Evolutionary conservation across 2,329 filamentous ascomycete species (phyloP).

Genomic region (Clonostachys chloroleuca): DNA sequence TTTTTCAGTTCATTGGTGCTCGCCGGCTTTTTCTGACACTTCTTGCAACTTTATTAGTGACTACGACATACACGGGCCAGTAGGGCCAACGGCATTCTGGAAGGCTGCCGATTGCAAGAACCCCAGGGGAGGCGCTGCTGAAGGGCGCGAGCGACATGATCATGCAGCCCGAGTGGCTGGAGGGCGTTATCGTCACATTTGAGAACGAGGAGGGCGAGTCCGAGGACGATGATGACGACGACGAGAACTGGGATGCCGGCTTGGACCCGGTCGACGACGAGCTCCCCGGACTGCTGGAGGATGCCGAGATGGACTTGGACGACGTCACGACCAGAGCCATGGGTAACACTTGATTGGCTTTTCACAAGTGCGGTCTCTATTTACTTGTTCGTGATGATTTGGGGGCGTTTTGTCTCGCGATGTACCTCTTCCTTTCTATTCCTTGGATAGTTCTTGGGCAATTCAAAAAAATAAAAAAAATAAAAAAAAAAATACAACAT

Average conservation of each 20-base stretch:
- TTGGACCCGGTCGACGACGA: constrained; percentile 14
- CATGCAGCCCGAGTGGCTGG: not conserved
- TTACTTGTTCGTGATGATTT: not conserved
- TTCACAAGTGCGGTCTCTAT: not conserved
- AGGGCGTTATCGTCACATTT: not conserved
- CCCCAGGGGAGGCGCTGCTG: constrained; percentile 1
- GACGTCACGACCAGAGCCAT: constrained; percentile 3
- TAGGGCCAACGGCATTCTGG: constrained; percentile 74
- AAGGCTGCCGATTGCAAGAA: constrained; percentile 40
- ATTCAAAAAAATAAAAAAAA: too few relatives aligned
- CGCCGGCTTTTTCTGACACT: too few relatives aligned
- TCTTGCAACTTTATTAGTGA: constrained; percentile 34
- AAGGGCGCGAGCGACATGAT: constrained; percentile 9
- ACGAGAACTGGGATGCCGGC: constrained; percentile 13
- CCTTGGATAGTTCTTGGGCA: too few relatives aligned
- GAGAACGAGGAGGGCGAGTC: constrained; percentile 1
- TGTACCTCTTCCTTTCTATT: too few relatives aligned
- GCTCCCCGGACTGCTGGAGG: constrained; percentile 13
- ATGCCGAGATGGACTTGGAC: constrained; percentile 11
- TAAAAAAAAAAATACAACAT: too few relatives aligned
- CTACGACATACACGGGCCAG: constrained; percentile 63
- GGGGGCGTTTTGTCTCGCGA: too few relatives aligned
- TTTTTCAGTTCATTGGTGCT: not conserved
- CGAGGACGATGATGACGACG: constrained; percentile 16
- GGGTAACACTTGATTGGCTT: not conserved